These are phyloP conservation scores for Quillaja saponaria DNA, from an alignment of 306 rosid species.

Conservation along the genomic window DNA sequence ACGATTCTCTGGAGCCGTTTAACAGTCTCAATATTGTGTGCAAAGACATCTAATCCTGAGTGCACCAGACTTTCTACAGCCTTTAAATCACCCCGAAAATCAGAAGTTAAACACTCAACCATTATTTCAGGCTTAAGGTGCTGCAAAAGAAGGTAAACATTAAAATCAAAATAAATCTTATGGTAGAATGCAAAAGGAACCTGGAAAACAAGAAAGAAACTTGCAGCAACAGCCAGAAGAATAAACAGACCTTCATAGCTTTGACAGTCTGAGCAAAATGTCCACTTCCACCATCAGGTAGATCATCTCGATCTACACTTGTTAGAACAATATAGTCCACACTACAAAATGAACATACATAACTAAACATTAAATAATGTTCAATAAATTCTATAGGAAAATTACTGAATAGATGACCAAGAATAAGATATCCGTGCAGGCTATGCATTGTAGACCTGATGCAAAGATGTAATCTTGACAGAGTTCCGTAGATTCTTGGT, in stretches of 20 bases:
- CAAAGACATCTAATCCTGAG: constrained; percentile 95
- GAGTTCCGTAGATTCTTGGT: constrained; percentile 1
- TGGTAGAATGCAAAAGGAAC: not conserved
- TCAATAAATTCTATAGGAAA: constrained; percentile 5
- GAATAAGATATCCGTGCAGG: not conserved
- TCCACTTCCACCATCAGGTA: constrained; percentile 97
- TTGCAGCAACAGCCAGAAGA: constrained; percentile 15
- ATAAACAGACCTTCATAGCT: constrained; percentile 73
- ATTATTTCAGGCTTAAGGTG: constrained; percentile 82
- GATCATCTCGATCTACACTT: constrained; percentile 96
- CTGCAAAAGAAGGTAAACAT: constrained; percentile 44
- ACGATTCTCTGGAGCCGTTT: constrained; percentile 93
- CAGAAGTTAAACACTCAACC: constrained; percentile 97
- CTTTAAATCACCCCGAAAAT: constrained; percentile 82
- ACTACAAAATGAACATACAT: constrained; percentile 36
- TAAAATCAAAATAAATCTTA: not conserved
- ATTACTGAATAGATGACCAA: not conserved
- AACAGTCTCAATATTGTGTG: constrained; percentile 93
- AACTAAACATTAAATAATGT: constrained; percentile 7
- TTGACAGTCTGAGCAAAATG: constrained; percentile 90
- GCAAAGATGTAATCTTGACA: constrained; percentile 3
- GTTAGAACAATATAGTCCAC: constrained; percentile 88
- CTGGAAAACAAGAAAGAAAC: constrained; percentile 10
- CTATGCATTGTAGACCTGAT: constrained; percentile 2
- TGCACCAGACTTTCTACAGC: constrained; percentile 73